Evolutionary conservation across 768 basidiomycete species (phyloP).

Genomic region (Psilocybe cyanescens): DNA sequence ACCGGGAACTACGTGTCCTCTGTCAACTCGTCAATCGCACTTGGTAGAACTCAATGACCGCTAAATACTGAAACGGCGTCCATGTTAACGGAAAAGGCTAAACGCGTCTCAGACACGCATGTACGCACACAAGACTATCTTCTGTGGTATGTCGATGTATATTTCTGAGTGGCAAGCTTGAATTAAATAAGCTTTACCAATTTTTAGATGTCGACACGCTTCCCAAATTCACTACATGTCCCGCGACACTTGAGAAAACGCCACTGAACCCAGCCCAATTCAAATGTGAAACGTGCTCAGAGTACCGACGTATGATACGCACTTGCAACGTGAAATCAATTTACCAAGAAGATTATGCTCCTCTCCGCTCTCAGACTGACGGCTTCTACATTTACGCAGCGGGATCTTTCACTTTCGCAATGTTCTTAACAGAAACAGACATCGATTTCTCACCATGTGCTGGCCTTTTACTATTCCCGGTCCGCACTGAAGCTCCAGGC

Average conservation of each 20-base stretch:
- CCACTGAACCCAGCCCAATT: neutral
- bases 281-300: neutral
- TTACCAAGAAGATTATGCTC: neutral
- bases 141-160: neutral
- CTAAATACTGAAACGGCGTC: neutral
- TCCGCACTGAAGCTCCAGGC: neutral
- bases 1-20: neutral
- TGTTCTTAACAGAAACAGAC: neutral
- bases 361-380: neutral
- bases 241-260: neutral
- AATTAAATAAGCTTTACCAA: neutral
- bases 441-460: neutral
- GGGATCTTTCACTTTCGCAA: neutral
- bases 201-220: neutral
- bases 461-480: neutral
- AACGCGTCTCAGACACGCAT: neutral
- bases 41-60: neutral
- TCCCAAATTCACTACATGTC: neutral
- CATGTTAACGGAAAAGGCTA: neutral
- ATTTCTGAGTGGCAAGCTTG: neutral
- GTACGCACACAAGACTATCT: too few species aligned
- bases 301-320: neutral
- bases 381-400: neutral
- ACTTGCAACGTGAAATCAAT: conserved; percentile 9
- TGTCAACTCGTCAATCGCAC: neutral